A percentile compares a stretch with the other conserved stretches of the same genome.
phyloP scores from a whole-genome alignment of 495 filamentous ascomycete species.

The Penicillium macrosclerotiorum region DNA sequence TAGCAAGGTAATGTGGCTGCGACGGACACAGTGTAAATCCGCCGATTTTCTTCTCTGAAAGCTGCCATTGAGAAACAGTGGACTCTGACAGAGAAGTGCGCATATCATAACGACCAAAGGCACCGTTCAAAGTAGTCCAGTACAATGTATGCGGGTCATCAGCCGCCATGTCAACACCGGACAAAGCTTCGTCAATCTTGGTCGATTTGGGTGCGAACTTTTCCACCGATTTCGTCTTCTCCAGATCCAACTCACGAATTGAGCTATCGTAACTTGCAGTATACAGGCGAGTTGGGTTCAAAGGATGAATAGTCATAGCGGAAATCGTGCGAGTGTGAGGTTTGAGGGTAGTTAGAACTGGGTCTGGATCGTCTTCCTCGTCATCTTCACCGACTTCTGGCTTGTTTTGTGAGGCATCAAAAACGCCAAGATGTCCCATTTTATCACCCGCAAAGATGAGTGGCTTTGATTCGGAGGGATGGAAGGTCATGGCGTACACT shows the following conservation, averaged over 20 bases:
- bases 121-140: conserved; percentile 83
- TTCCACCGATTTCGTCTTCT: conserved; percentile 72
- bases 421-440: conserved; percentile 88
- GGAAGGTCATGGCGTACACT: conserved; percentile 84
- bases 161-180: conserved; percentile 72
- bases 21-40: conserved; percentile 82
- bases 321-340: conserved; percentile 87
- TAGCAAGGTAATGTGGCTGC: conserved; percentile 79
- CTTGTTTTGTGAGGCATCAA: conserved; percentile 77
- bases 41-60: conserved; percentile 93
- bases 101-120: conserved; percentile 75
- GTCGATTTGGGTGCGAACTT: conserved; percentile 70
- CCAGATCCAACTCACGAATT: conserved; percentile 82
- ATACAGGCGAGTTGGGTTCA: conserved; percentile 66
- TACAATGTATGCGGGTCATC: conserved; percentile 71
- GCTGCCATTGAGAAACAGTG: conserved; percentile 60
- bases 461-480: conserved; percentile 80
- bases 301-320: conserved; percentile 71
- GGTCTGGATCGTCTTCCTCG: conserved; percentile 63
- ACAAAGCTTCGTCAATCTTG: conserved; percentile 72
- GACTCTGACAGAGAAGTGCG: conserved; percentile 52
- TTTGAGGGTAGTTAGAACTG: conserved; percentile 82
- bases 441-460: conserved; percentile 97
- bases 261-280: conserved; percentile 94
- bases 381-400: conserved; percentile 59